Evolutionary conservation across 2,329 filamentous ascomycete species (phyloP), one percentile per base, ranked within the genome.

Genomic region (Passalora sequoiae): DNA sequence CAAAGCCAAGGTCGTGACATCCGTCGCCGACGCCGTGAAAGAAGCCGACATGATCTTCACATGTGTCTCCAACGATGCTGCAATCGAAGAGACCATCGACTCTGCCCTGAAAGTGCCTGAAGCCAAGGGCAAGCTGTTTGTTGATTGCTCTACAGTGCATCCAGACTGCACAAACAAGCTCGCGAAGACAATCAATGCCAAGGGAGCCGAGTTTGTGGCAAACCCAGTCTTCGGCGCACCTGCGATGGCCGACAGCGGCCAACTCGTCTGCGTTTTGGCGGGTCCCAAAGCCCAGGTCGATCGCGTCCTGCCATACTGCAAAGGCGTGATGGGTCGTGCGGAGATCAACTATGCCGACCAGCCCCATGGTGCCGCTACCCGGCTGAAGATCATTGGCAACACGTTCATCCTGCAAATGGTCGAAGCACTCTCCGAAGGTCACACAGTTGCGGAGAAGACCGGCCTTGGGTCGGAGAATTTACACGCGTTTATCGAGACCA

Each of bases 61-160:
- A 49, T 94, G 86, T 60, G 73, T 95, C 3, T 79, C 83, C 53
- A 84, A 92, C 60, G 89, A 95, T 62, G 70, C 76, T 2, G 84
- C 85, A 4, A 79, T 94, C 31, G 75, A 79, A 44, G 68, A 75
- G 4, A 78, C 80, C 15, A 74, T 87, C 47, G 65, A 73, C 30
- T 62, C 72, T 3, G 76, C 83, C 21, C 67, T 87, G 3, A 57
- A 75, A 36, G 42, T 40, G 15, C 60, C 67, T 13, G 72, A 72
- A 13, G 80, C 78, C 44, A 94, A 94, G 20, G 81, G 79, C 49
- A 95, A 94, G 69, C 70, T 92, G 12, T 82, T 95, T 54, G 76
- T 94, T 22, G 89, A 95, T 61, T 89, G 84, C 73, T 92, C 86
- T 3, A 95, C 89, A 19, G 78, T 95, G 25, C 85, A 92, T 64